A percentile compares a stretch with the other conserved stretches of the same genome.
These are phyloP conservation scores for Ricinus communis DNA, from an alignment of 345 rosid species.

Conservation along the genomic window DNA sequence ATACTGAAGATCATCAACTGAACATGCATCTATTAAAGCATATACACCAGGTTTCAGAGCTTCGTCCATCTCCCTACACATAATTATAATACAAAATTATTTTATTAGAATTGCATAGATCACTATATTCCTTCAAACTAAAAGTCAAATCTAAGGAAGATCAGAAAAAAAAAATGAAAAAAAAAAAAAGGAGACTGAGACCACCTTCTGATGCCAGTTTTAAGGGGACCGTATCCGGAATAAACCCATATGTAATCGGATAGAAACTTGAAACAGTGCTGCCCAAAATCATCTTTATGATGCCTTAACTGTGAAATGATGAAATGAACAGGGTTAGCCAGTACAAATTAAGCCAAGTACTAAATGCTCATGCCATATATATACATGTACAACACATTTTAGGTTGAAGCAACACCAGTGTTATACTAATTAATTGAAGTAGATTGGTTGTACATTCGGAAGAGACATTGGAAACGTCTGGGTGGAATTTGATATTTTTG, in stretches of 20 bases:
- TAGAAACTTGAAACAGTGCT: constrained; percentile 74
- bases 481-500: background rate
- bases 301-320: constrained; percentile 65
- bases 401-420: background rate
- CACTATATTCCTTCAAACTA: too few species aligned
- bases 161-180: background rate
- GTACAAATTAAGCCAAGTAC: background rate
- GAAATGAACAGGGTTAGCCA: constrained; percentile 18
- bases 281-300: constrained; percentile 70
- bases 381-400: background rate
- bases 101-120: background rate
- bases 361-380: background rate
- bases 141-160: background rate
- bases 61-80: constrained; percentile 82
- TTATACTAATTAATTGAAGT: background rate
- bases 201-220: constrained; percentile 79
- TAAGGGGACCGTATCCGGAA: constrained; percentile 72
- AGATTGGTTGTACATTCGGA: background rate
- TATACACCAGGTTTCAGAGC: constrained; percentile 86
- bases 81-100: constrained; percentile 10
- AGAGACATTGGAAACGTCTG: background rate
- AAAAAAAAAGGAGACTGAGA: background rate
- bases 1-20: constrained; percentile 72
- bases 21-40: constrained; percentile 85
- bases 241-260: constrained; percentile 70